Evolutionary conservation across 108 stramenopile species (phyloP).

Genomic region (Cylindrotheca closterium): DNA sequence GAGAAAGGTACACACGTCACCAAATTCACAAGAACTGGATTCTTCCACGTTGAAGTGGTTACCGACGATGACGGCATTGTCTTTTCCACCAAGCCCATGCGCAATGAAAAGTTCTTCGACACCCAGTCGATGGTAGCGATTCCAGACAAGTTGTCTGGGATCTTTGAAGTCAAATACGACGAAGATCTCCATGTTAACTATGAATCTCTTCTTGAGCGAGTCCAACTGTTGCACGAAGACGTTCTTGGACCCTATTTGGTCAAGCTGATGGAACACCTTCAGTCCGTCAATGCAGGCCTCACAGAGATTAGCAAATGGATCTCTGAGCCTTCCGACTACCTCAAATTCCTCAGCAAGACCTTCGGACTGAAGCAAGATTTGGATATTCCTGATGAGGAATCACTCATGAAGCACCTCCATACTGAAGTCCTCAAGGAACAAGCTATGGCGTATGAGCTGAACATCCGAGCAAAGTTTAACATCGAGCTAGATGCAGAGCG

Average conservation of each 20-base stretch:
- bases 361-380: background rate
- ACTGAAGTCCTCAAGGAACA: background rate
- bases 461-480: background rate
- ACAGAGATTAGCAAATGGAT: constrained; percentile 3
- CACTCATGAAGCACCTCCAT: background rate
- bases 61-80: background rate
- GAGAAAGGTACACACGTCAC: background rate
- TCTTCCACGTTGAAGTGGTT: background rate
- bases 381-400: background rate
- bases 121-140: background rate
- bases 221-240: constrained; percentile 5
- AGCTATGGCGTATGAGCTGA: background rate
- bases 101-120: background rate
- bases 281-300: background rate
- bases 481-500: background rate
- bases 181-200: constrained; percentile 1
- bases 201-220: constrained; percentile 9
- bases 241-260: constrained; percentile 10
- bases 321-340: background rate
- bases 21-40: background rate
- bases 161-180: background rate
- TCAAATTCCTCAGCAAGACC: background rate
- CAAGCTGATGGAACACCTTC: constrained; percentile 25
- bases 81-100: background rate
- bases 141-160: background rate